phyloP scores from a whole-genome alignment of 805 yeast species.

The Barnettozyma californica region DNA sequence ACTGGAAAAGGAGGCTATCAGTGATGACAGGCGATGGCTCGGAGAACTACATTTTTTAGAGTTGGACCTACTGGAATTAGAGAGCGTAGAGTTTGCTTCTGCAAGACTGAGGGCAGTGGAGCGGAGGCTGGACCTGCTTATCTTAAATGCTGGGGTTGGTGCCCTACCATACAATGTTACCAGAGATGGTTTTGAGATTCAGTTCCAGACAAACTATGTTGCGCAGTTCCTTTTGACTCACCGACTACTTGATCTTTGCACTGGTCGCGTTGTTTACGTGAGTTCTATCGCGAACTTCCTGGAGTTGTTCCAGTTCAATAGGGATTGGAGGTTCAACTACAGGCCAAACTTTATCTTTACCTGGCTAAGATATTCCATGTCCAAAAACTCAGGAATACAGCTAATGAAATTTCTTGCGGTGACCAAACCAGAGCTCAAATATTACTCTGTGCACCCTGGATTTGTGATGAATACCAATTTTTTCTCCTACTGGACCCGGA shows the following conservation, averaged over 20 bases:
- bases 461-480: conserved; percentile 77
- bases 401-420: conserved; percentile 58
- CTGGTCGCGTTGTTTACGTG: conserved; percentile 48
- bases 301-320: conserved; percentile 40
- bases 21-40: conserved; percentile 23
- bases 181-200: conserved; percentile 69
- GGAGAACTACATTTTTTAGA: conserved; percentile 52
- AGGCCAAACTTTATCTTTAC: conserved; percentile 66
- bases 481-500: conserved; percentile 69
- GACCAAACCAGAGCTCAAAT: conserved; percentile 59
- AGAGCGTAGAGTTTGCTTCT: conserved; percentile 45
- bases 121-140: conserved; percentile 48
- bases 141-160: conserved; percentile 79
- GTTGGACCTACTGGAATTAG: conserved; percentile 44
- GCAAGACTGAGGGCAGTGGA: conserved; percentile 42
- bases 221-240: conserved; percentile 71
- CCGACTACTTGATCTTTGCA: conserved; percentile 39
- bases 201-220: conserved; percentile 71
- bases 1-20: conserved; percentile 10
- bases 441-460: conserved; percentile 76
- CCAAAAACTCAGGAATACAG: conserved; percentile 77
- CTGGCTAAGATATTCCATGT: conserved; percentile 72
- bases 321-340: conserved; percentile 46
- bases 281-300: conserved; percentile 61
- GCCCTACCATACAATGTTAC: conserved; percentile 66